A percentile compares a stretch with the other conserved stretches of the same genome.
These are phyloP conservation scores for Jamesozyma rosinii DNA, from an alignment of 805 yeast genomes.

Conservation along the genomic window DNA sequence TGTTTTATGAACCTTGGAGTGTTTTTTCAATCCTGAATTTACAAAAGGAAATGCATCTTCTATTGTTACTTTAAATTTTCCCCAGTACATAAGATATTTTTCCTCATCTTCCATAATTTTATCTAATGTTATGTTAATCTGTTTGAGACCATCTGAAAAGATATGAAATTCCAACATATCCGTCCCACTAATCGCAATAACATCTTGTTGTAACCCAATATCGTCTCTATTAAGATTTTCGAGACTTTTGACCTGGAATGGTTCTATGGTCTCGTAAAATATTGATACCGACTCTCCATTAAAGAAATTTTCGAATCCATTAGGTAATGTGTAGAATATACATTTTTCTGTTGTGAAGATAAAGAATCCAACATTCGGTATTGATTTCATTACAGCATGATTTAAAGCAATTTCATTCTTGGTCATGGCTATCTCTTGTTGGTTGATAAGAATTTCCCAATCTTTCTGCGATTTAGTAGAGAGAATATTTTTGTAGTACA, in stretches of 20 bases:
- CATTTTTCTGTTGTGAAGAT: constrained; percentile 9
- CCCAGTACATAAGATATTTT: constrained; percentile 6
- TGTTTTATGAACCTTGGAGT: constrained; percentile 6
- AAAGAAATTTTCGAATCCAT: constrained; percentile 14
- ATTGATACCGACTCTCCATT: constrained; percentile 6
- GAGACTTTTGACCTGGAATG: not conserved
- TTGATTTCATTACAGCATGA: constrained; percentile 6
- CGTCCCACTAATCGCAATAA: not conserved
- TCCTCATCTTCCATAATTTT: constrained; percentile 7
- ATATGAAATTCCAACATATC: constrained; percentile 2
- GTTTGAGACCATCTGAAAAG: not conserved
- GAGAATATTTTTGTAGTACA: constrained; percentile 1
- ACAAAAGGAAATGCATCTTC: not conserved
- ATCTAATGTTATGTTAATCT: not conserved
- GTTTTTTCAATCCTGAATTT: not conserved
- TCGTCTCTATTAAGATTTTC: not conserved
- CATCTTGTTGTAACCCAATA: not conserved
- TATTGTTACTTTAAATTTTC: constrained; percentile 4
- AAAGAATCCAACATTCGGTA: constrained; percentile 18
- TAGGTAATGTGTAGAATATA: constrained; percentile 10
- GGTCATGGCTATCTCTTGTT: not conserved
- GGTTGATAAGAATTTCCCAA: constrained; percentile 5
- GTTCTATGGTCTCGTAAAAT: constrained; percentile 2
- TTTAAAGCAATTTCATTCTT: not conserved
- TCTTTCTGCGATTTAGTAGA: not conserved